Base-by-base conservation (phyloP, 163 green algal genomes). In the Chloromonas sp. region DNA sequence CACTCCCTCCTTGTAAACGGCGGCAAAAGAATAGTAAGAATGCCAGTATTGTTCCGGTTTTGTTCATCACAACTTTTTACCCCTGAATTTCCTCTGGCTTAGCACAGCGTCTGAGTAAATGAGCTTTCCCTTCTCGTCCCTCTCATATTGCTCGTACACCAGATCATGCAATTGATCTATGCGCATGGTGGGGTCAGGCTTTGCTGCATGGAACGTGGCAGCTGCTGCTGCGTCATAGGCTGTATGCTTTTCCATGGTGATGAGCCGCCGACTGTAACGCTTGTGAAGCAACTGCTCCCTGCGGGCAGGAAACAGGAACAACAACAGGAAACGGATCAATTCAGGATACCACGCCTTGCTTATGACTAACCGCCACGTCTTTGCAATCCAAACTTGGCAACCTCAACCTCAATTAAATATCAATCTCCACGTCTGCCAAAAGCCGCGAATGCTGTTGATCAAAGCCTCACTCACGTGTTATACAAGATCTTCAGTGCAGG, bases 241-340 rank as follows among this genome's bases (percentile, higher is more conserved):
- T 36, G 89, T 83, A 8, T 89, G 79, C 86, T 97, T 97, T 81
- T 94, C 83, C 92, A 98, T 94, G 0, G 91, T 94, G 60, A 98
- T 86, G 0, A 98, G 90, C 0, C 95, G 91, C 59, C 95, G 89
- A 89, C 90, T 96, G 93, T 97, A 98, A 3, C 92, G 85, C 0
- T 78, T 82, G 0, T 87, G 93, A 1, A 98, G 90, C 0, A 93
- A 79, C 88, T 98, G 95, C 85, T 97, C 93, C 60, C 91, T 94
- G 87, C 77, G 14, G 58, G 2, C 80, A 70, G 0, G 61, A 61
- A 36, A 36, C 36, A 36, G 36, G 36, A 36, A 36, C 36, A 36
- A 76, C 5, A 76, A 76, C 66, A 76, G 66, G 8, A 76, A 76
- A 76, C 66, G 36, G 36, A 76, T 76, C 8, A 76, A n/a, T 8